Base-by-base conservation (phyloP, 2,329 filamentous ascomycete species). In the Penicillium thymicola region DNA sequence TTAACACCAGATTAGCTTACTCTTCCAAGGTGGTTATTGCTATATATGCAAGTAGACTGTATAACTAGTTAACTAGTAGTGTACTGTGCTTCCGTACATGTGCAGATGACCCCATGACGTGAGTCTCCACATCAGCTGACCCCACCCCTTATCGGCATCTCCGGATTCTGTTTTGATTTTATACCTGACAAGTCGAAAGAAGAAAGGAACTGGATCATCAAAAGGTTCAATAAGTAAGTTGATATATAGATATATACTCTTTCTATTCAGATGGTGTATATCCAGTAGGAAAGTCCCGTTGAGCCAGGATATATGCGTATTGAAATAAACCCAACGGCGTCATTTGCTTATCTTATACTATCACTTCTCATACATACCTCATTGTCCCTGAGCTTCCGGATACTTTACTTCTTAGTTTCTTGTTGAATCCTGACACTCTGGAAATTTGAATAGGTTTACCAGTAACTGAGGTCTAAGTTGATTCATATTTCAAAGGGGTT, bases 331-430 rank as follows among this genome's bases (percentile, higher is more conserved):
- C 52, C 30, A 42, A 48, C 46, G 28, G 52, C 45, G 37, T 49
- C 37, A 38, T 47, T 38, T 28, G 40, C 54, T 54, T 57, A 46
- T 57, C 50, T 47, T 23, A 36, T 9, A 27, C 40, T 56, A 45
- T 56, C 48, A 40, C 48, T 46, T 56, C 49, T 55, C 54, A 45
- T 52, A 51, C 54, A 55, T 57, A 41, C 50, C 42, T 57, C 54
- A 54, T 57, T 42, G 42, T 49, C 46, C 50, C 54, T 54, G 6
- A 44, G 36, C 34, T 54, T 47, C 54, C 54, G 54, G 38, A 9
- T 25, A 13, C 25, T 37, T 28, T 21, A 23, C 18, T 37, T 54
- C 34, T 37, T 44, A 38, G 23, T 30, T 40, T 48, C 32, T n/a
- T 48, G 10, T 14, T 38, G 28, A 32, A 37, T 55, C 3, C 9